A percentile compares a stretch with the other conserved stretches of the same genome.
phyloP scores from a whole-genome alignment of 2,329 filamentous ascomycete species.

The Tolypocladium album region DNA sequence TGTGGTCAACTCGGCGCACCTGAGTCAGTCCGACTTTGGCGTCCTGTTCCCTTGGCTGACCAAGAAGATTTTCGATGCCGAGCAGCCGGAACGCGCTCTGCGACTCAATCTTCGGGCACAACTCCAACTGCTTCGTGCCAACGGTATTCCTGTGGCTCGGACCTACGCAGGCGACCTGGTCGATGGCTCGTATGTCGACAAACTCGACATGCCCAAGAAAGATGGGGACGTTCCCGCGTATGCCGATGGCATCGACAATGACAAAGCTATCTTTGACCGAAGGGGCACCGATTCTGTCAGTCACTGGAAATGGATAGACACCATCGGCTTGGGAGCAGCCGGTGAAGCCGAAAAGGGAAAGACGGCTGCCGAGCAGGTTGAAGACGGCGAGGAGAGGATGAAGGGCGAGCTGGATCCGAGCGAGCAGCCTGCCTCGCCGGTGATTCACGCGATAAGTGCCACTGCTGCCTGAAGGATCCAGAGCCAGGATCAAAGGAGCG shows the following conservation, averaged over 20 bases:
- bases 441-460: not conserved
- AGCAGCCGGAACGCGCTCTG: conserved; percentile 47
- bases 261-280: conserved; percentile 39
- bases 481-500: not conserved
- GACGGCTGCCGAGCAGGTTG: conserved; percentile 18
- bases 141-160: conserved; percentile 35
- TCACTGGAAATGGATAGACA: conserved; percentile 42
- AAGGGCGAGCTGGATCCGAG: conserved; percentile 23
- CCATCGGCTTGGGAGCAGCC: conserved; percentile 34
- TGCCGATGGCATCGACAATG: conserved; percentile 31
- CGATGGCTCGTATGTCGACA: conserved; percentile 31
- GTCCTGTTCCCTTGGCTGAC: conserved; percentile 67
- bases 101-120: conserved; percentile 48
- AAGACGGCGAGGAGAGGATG: conserved; percentile 23
- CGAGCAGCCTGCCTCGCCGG: conserved; percentile 9
- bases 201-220: conserved; percentile 16
- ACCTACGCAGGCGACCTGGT: conserved; percentile 40
- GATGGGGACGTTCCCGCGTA: conserved; percentile 3
- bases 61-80: conserved; percentile 44
- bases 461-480: not conserved
- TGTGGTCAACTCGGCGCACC: conserved; percentile 61
- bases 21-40: conserved; percentile 77
- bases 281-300: conserved; percentile 27
- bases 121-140: conserved; percentile 43
- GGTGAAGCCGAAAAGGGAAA: conserved; percentile 17